These are phyloP conservation scores for Suillus tomentosus DNA, from an alignment of 768 basidiomycete species.

Conservation along the genomic window DNA sequence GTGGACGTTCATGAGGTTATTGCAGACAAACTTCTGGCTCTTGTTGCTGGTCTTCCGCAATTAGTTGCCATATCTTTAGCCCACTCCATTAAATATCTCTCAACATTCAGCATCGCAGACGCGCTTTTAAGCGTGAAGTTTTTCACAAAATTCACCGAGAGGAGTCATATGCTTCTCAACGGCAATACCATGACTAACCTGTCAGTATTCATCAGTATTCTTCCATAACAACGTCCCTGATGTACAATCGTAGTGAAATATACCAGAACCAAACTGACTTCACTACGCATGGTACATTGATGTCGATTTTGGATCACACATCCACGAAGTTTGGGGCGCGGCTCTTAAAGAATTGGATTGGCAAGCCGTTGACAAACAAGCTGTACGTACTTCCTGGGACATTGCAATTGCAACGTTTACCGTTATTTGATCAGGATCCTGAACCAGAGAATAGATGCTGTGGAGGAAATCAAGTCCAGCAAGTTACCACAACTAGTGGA, in stretches of 20 bases:
- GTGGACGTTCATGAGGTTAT: neutral
- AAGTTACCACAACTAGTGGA: conserved; percentile 61
- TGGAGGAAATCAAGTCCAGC: conserved; percentile 76
- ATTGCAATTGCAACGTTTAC: conserved; percentile 5
- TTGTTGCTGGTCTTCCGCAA: conserved; percentile 66
- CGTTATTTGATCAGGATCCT: conserved; percentile 54
- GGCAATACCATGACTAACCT: conserved; percentile 87
- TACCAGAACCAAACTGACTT: conserved; percentile 88
- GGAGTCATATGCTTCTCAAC: conserved; percentile 83
- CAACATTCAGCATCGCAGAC: conserved; percentile 75
- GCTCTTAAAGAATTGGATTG: conserved; percentile 83
- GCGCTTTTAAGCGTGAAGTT: conserved; percentile 76
- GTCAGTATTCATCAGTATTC: conserved; percentile 29
- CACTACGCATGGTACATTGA: conserved; percentile 69
- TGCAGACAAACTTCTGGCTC: conserved; percentile 62
- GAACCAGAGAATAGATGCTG: conserved; percentile 76
- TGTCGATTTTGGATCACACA: conserved; percentile 87
- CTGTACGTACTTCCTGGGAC: conserved; percentile 14
- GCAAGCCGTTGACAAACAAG: conserved; percentile 76
- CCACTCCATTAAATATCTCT: conserved; percentile 69
- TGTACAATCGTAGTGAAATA: conserved; percentile 59
- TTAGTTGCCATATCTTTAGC: conserved; percentile 73
- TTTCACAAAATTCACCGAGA: conserved; percentile 76
- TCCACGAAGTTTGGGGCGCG: conserved; percentile 88
- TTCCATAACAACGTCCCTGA: neutral